A percentile compares a stretch with the other conserved stretches of the same genome.
Evolutionary conservation across 352 stramenopile genomes (phyloP).

Genomic region (Pythium sp.): DNA sequence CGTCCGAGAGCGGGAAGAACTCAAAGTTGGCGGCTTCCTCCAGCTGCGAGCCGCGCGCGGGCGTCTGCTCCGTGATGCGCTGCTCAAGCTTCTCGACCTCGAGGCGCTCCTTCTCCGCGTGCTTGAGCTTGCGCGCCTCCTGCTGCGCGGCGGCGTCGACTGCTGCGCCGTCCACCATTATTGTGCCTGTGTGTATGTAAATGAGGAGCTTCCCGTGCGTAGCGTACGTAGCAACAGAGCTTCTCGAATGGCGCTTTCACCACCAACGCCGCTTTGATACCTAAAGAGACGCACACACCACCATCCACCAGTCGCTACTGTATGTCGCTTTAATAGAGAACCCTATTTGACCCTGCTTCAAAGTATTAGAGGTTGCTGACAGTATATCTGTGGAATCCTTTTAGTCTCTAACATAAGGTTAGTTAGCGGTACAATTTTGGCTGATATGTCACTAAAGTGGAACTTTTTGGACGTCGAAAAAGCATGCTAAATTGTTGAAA

Average conservation of each 20-base stretch:
- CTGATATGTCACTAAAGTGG: too few species aligned
- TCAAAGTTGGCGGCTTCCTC: conserved; percentile 78
- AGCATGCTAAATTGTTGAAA: too few species aligned
- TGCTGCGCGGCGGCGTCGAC: conserved; percentile 15
- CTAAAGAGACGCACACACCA: conserved; percentile 2
- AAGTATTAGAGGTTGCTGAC: neutral
- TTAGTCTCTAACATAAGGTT: too few species aligned
- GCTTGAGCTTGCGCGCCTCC: conserved; percentile 50
- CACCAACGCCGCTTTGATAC: neutral
- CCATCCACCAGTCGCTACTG: neutral
- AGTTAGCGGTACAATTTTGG: too few species aligned
- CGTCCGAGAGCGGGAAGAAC: conserved; percentile 79
- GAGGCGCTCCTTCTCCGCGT: conserved; percentile 66
- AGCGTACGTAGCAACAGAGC: neutral
- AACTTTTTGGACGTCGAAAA: too few species aligned
- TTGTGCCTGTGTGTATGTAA: neutral
- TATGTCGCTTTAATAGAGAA: neutral
- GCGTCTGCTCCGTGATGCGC: conserved; percentile 68
- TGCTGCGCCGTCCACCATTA: neutral
- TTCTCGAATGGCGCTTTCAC: neutral
- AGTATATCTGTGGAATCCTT: too few species aligned
- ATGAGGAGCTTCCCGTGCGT: neutral
- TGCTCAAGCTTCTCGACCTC: conserved; percentile 66
- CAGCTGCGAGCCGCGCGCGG: conserved; percentile 76
- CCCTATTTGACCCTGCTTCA: neutral